Conservation (phyloP, 2,329 filamentous ascomycete species). For the Fusarium brachygibbosum region DNA sequence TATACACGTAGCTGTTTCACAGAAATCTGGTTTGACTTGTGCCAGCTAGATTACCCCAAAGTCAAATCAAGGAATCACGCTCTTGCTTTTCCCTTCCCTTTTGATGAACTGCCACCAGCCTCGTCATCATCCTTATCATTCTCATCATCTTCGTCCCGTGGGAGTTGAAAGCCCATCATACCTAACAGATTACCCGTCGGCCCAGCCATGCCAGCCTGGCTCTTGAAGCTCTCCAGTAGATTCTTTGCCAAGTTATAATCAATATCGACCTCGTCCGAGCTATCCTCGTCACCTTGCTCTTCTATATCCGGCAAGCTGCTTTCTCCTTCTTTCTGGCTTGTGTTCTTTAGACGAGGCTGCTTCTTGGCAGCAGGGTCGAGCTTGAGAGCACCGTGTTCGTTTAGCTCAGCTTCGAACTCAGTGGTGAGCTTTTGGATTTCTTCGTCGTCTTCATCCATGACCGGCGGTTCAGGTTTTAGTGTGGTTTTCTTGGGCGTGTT, state of each 20-base stretch:
- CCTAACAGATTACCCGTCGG: conserved; percentile 89
- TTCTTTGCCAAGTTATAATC: conserved; percentile 93
- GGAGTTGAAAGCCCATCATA: conserved; percentile 86
- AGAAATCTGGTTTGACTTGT: background rate
- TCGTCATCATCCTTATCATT: conserved; percentile 47
- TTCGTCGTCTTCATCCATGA: conserved; percentile 65
- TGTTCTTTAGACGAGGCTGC: conserved; percentile 49
- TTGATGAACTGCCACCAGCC: conserved; percentile 5
- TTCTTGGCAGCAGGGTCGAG: conserved; percentile 59
- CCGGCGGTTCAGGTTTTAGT: conserved; percentile 15
- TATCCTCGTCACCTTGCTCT: conserved; percentile 62
- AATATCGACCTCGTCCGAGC: conserved; percentile 75
- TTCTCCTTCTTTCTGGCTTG: conserved; percentile 40
- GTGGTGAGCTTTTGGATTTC: conserved; percentile 75
- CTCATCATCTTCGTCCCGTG: conserved; percentile 78
- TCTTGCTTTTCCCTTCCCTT: conserved; percentile 23
- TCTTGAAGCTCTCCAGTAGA: conserved; percentile 91
- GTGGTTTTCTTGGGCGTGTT: conserved; percentile 8
- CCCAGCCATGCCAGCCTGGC: conserved; percentile 86
- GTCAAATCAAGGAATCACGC: background rate
- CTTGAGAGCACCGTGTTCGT: conserved; percentile 74
- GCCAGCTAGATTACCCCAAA: background rate
- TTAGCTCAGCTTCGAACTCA: conserved; percentile 80
- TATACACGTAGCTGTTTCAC: background rate
- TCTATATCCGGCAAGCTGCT: conserved; percentile 50